Percentiles rank a stretch among this genome's conserved stretches.
phyloP scores from a whole-genome alignment of 2,329 filamentous ascomycete species.

The Colletotrichum incanum region DNA sequence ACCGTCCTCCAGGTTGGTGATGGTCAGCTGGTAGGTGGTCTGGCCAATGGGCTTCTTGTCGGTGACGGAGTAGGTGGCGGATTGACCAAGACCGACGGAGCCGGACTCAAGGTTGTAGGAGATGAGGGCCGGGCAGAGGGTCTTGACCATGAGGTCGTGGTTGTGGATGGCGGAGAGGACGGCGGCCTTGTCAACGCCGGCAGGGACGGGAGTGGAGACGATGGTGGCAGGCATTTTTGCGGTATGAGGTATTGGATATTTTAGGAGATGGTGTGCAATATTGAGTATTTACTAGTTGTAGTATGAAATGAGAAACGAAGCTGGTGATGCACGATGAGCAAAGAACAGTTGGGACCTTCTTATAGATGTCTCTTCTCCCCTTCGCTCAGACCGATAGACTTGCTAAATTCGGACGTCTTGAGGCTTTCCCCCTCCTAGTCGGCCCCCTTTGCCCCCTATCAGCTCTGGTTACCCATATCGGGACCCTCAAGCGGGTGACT shows the following conservation, averaged over 20 bases:
- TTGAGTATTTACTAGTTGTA: not conserved
- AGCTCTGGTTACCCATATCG: not conserved
- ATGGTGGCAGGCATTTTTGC: slow-evolving; percentile 33
- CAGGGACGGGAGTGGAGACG: slow-evolving; percentile 38
- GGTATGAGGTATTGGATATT: not conserved
- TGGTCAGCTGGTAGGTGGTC: slow-evolving; percentile 42
- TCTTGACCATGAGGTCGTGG: slow-evolving; percentile 43
- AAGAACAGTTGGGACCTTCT: slow-evolving; percentile 27
- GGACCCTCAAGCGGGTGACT: slow-evolving; percentile 10
- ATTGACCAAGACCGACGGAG: slow-evolving; percentile 29
- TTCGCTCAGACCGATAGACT: slow-evolving; percentile 25
- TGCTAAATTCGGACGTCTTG: slow-evolving; percentile 18
- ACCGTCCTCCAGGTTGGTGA: slow-evolving; percentile 41
- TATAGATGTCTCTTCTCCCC: slow-evolving; percentile 28
- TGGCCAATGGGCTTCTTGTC: slow-evolving; percentile 43
- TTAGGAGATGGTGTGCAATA: not conserved
- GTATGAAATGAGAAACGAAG: slow-evolving; percentile 8
- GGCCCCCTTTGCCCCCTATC: not conserved
- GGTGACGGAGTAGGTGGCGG: slow-evolving; percentile 41
- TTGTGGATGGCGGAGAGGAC: slow-evolving; percentile 39
- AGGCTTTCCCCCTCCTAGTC: not conserved
- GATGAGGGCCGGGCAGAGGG: slow-evolving; percentile 40
- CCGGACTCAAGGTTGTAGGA: slow-evolving; percentile 38
- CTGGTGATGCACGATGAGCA: slow-evolving; percentile 18
- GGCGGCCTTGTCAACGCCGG: slow-evolving; percentile 30